phyloP scores from a whole-genome alignment of 2,329 filamentous ascomycete genomes.

The Dactylellina cionopaga region DNA sequence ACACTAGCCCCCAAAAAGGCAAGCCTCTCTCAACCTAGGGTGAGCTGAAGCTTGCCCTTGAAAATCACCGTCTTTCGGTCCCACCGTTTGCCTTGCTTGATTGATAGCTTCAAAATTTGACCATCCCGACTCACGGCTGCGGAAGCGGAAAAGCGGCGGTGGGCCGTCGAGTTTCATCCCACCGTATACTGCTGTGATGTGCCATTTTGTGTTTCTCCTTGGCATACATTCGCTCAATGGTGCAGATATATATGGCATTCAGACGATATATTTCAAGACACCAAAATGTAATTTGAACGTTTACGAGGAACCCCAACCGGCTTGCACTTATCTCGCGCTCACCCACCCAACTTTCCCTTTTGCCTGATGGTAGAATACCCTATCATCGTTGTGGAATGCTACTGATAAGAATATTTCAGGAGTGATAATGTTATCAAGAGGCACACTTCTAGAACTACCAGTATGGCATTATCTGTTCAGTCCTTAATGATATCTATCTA shows the following conservation, averaged over 20 bases:
- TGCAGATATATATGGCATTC: slow-evolving; percentile 24
- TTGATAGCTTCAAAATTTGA: slow-evolving; percentile 29
- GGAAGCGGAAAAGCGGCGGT: slow-evolving; percentile 53
- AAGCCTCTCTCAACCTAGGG: slow-evolving; percentile 42
- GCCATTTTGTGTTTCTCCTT: slow-evolving; percentile 25
- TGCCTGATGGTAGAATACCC: too few relatives aligned
- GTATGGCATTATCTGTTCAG: too few relatives aligned
- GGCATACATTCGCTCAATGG: slow-evolving; percentile 16
- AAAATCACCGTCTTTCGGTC: slow-evolving; percentile 34
- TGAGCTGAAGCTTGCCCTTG: slow-evolving; percentile 32
- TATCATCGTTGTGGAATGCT: too few relatives aligned
- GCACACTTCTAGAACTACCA: too few relatives aligned
- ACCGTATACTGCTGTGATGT: too few relatives aligned
- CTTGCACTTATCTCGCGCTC: slow-evolving; percentile 8
- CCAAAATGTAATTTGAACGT: too few relatives aligned
- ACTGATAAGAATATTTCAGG: too few relatives aligned
- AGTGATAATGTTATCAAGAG: too few relatives aligned
- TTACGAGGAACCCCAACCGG: slow-evolving; percentile 21
- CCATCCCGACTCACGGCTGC: slow-evolving; percentile 45
- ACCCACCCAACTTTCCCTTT: slow-evolving; percentile 8
- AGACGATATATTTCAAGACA: slow-evolving; percentile 45
- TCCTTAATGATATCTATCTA: too few relatives aligned
- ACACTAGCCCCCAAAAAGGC: slow-evolving; percentile 36
- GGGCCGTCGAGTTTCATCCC: slow-evolving; percentile 51
- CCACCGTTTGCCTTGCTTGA: slow-evolving; percentile 18